Conservation (phyloP, 1,284 basidiomycete genomes). For the Mycosarcoma maydis region DNA sequence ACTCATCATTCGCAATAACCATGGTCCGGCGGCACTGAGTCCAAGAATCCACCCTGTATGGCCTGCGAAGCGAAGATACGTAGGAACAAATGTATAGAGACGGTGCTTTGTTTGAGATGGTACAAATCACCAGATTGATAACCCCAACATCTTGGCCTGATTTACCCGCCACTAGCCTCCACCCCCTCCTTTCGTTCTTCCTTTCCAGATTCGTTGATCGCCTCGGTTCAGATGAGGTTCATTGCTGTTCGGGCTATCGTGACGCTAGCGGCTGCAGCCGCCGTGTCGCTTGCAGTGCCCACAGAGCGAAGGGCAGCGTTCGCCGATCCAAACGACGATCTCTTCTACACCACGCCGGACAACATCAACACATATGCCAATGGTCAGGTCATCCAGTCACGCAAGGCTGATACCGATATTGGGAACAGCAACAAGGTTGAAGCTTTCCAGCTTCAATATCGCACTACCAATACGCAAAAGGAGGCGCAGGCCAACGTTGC, state of each 20-base stretch:
- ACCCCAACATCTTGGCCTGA: too few relatives aligned
- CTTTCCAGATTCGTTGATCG: neutral
- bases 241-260: conserved; percentile 6
- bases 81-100: too few relatives aligned
- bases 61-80: too few relatives aligned
- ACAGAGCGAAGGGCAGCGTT: conserved; percentile 11
- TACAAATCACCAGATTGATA: too few relatives aligned
- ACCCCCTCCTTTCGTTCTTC: too few relatives aligned
- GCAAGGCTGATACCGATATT: conserved; percentile 31
- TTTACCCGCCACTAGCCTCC: too few relatives aligned
- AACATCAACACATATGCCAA: conserved; percentile 33
- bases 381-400: conserved; percentile 46
- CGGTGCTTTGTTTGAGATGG: too few relatives aligned
- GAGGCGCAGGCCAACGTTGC: conserved; percentile 35
- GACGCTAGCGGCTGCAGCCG: conserved; percentile 17
- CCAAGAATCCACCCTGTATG: too few relatives aligned
- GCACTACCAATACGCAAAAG: conserved; percentile 37
- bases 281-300: conserved; percentile 15
- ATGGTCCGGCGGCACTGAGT: too few relatives aligned
- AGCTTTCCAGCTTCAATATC: conserved; percentile 53
- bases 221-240: conserved; percentile 12
- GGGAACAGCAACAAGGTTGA: conserved; percentile 26
- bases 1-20: too few relatives aligned
- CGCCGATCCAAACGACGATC: conserved; percentile 45
- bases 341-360: conserved; percentile 40